Percentiles rank a stretch among this genome's conserved stretches.
Conservation (phyloP, 2,329 filamentous ascomycete species). For the Pseudocercospora musae region DNA sequence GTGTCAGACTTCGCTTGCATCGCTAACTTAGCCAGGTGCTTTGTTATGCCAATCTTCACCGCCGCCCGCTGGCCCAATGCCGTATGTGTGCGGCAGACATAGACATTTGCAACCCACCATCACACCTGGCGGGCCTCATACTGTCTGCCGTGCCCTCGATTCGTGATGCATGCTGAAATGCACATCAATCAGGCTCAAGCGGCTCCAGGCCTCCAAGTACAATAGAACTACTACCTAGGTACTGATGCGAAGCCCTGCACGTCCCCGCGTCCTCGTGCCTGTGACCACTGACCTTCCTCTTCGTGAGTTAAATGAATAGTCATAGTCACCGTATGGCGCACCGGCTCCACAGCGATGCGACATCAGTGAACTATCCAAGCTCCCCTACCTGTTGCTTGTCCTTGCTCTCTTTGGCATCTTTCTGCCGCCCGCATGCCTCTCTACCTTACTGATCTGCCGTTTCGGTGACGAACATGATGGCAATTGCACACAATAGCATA, state of each 20-base stretch:
- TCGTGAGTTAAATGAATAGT: slow-evolving; percentile 5
- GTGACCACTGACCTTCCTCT: slow-evolving; percentile 15
- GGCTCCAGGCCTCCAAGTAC: too few species aligned
- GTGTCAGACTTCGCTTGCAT: slow-evolving; percentile 12
- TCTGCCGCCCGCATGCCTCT: slow-evolving; percentile 13
- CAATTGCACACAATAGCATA: slow-evolving; percentile 18
- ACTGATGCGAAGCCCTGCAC: slow-evolving; percentile 8
- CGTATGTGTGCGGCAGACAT: background rate
- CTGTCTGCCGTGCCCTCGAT: slow-evolving; percentile 2
- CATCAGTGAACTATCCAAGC: slow-evolving; percentile 11
- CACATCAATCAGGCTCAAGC: background rate
- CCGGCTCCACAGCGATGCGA: slow-evolving; percentile 22
- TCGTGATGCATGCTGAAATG: slow-evolving; percentile 4
- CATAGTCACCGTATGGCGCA: slow-evolving; percentile 17
- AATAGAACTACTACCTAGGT: too few species aligned
- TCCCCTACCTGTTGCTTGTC: slow-evolving; percentile 9
- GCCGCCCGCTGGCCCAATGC: slow-evolving; percentile 7
- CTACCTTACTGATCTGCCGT: background rate
- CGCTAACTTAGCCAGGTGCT: slow-evolving; percentile 2
- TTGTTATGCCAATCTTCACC: background rate
- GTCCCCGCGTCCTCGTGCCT: slow-evolving; percentile 17
- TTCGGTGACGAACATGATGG: slow-evolving; percentile 18
- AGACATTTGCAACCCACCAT: background rate
- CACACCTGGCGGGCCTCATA: background rate
- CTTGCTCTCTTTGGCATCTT: slow-evolving; percentile 1